These are phyloP conservation scores for Penicillium turbatum DNA, from an alignment of 495 filamentous ascomycete species.

Conservation along the genomic window DNA sequence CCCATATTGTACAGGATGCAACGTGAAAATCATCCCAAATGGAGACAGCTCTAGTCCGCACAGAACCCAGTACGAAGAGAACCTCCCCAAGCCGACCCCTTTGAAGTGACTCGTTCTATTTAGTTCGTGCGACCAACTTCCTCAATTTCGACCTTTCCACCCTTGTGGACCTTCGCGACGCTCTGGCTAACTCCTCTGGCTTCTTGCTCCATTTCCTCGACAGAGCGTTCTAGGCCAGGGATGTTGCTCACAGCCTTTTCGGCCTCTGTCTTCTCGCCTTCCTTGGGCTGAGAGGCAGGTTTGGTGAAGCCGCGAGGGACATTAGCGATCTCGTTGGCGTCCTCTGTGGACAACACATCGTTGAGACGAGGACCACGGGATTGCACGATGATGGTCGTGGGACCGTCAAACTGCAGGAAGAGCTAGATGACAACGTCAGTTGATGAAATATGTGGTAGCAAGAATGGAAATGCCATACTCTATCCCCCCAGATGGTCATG, in stretches of 20 bases:
- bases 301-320: conserved; percentile 52
- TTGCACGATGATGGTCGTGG: conserved; percentile 78
- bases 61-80: conserved; percentile 15
- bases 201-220: conserved; percentile 33
- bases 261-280: conserved; percentile 16
- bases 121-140: conserved; percentile 42
- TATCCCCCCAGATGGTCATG: conserved; percentile 87
- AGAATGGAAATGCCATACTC: conserved; percentile 43
- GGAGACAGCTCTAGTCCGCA: conserved; percentile 13
- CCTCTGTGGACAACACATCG: conserved; percentile 67
- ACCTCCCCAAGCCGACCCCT: neutral
- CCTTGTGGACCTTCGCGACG: conserved; percentile 56
- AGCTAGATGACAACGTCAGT: conserved; percentile 44
- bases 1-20: conserved; percentile 14
- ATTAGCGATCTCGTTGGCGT: conserved; percentile 85
- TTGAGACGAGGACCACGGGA: conserved; percentile 69
- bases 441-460: neutral
- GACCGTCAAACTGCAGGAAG: conserved; percentile 85
- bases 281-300: conserved; percentile 44
- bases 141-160: conserved; percentile 67
- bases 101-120: conserved; percentile 3
- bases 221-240: conserved; percentile 29
- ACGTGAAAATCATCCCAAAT: conserved; percentile 11
- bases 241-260: conserved; percentile 20
- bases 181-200: conserved; percentile 36